Evolutionary conservation across 331 rosid genomes (phyloP).

Genomic region (Quercus tomentella): DNA sequence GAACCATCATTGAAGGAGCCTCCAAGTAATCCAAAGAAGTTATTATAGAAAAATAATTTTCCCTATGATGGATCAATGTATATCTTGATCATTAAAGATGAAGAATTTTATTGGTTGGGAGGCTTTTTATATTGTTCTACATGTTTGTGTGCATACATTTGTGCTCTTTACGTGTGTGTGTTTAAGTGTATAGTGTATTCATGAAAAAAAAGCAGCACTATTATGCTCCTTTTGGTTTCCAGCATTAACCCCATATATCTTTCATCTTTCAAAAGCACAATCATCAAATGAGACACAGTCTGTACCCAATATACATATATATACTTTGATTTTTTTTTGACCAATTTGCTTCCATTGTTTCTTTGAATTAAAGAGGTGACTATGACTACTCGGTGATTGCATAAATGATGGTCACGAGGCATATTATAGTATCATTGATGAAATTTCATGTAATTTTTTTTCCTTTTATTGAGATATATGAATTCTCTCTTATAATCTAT

Average conservation of each 20-base stretch:
- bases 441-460: too few relatives aligned
- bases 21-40: constrained; percentile 1
- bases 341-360: neutral
- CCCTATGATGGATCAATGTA: neutral
- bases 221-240: neutral
- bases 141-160: neutral
- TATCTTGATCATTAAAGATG: neutral
- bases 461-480: too few relatives aligned
- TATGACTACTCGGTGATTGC: neutral
- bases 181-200: too few relatives aligned
- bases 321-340: neutral
- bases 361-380: neutral
- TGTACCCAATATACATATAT: neutral
- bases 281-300: neutral
- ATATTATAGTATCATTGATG: too few relatives aligned
- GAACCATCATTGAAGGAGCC: constrained; percentile 3
- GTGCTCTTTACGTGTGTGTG: too few relatives aligned
- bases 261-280: neutral
- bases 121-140: neutral
- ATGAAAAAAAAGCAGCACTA: too few relatives aligned
- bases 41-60: constrained; percentile 1
- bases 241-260: neutral
- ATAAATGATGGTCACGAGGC: too few relatives aligned
- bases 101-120: neutral
- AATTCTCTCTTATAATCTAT: too few relatives aligned